Evolutionary conservation across 2,329 filamentous ascomycete species (phyloP).

Genomic region (Berkeleyomyces basicola): DNA sequence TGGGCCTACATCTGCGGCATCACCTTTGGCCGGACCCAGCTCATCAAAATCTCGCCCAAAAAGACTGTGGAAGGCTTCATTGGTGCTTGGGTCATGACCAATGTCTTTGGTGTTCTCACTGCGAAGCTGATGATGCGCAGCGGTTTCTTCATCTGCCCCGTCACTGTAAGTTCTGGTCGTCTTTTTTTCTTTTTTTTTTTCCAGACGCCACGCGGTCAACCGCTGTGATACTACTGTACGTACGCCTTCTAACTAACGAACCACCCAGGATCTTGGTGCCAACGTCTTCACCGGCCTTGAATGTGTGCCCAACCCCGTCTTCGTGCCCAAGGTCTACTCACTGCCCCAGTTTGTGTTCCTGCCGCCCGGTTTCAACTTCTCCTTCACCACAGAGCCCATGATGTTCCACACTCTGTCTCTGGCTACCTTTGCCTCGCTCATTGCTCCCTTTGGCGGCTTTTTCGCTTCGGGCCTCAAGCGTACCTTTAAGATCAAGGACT

Average conservation of each 20-base stretch:
- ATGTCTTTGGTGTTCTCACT: slow-evolving; percentile 66
- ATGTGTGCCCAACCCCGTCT: slow-evolving; percentile 83
- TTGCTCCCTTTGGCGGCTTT: slow-evolving; percentile 95
- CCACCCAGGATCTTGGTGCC: slow-evolving; percentile 59
- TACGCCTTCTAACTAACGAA: slow-evolving; percentile 14
- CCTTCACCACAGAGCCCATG: slow-evolving; percentile 67
- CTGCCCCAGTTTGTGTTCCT: slow-evolving; percentile 57
- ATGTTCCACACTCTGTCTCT: slow-evolving; percentile 85
- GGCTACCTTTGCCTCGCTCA: slow-evolving; percentile 85
- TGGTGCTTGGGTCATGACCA: slow-evolving; percentile 88
- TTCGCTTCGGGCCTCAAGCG: slow-evolving; percentile 96
- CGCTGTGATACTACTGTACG: background rate
- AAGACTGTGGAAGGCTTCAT: slow-evolving; percentile 98
- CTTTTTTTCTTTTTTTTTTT: background rate
- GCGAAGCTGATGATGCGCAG: slow-evolving; percentile 75
- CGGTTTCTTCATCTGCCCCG: slow-evolving; percentile 96
- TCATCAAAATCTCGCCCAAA: slow-evolving; percentile 96
- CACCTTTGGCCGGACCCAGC: slow-evolving; percentile 84
- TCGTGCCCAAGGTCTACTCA: slow-evolving; percentile 59
- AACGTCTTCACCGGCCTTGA: slow-evolving; percentile 83
- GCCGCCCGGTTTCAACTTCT: slow-evolving; percentile 40
- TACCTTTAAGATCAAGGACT: slow-evolving; percentile 99
- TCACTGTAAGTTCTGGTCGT: slow-evolving; percentile 43
- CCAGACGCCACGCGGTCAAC: background rate
- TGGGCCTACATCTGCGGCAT: slow-evolving; percentile 97